These are phyloP conservation scores for Crithidia sp. DNA, from an alignment of 208 protist species.

Conservation along the genomic window DNA sequence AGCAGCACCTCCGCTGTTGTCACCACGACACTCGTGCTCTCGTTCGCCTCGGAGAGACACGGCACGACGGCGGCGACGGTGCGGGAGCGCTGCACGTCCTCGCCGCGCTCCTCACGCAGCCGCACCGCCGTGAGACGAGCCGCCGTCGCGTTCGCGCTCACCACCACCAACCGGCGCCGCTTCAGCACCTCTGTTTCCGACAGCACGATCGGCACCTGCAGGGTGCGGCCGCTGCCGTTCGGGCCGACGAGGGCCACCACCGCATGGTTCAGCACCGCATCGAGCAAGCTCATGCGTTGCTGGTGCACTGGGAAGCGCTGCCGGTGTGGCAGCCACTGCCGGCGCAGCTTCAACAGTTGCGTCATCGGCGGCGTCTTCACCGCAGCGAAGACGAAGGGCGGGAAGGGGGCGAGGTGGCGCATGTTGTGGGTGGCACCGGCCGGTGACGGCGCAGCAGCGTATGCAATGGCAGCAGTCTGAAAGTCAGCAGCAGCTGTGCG, in stretches of 20 bases:
- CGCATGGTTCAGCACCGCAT: conserved; percentile 62
- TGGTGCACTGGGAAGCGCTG: conserved; percentile 83
- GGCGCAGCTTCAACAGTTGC: conserved; percentile 69
- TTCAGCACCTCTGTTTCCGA: conserved; percentile 89
- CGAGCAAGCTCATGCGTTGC: conserved; percentile 69
- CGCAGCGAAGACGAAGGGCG: conserved; percentile 44
- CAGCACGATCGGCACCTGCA: conserved; percentile 82
- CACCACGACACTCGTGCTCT: conserved; percentile 70
- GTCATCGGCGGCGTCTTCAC: conserved; percentile 75
- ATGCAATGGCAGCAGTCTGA: conserved; percentile 23
- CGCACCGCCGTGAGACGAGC: conserved; percentile 65
- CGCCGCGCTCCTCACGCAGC: conserved; percentile 87
- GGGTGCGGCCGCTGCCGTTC: conserved; percentile 63
- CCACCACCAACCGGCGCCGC: conserved; percentile 70
- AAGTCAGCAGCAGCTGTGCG: conserved; percentile 3
- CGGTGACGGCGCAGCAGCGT: neutral
- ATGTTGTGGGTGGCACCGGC: conserved; percentile 4
- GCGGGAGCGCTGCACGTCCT: conserved; percentile 48
- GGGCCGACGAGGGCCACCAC: conserved; percentile 71
- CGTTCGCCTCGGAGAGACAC: conserved; percentile 45
- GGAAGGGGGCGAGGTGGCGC: conserved; percentile 73
- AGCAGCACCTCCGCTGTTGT: conserved; percentile 85
- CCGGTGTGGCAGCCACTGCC: conserved; percentile 87
- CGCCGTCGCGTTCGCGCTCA: conserved; percentile 60
- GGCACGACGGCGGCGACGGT: conserved; percentile 58